These are phyloP conservation scores for Erigeron canadensis DNA, from an alignment of 129 eudicot genomes.

Conservation along the genomic window DNA sequence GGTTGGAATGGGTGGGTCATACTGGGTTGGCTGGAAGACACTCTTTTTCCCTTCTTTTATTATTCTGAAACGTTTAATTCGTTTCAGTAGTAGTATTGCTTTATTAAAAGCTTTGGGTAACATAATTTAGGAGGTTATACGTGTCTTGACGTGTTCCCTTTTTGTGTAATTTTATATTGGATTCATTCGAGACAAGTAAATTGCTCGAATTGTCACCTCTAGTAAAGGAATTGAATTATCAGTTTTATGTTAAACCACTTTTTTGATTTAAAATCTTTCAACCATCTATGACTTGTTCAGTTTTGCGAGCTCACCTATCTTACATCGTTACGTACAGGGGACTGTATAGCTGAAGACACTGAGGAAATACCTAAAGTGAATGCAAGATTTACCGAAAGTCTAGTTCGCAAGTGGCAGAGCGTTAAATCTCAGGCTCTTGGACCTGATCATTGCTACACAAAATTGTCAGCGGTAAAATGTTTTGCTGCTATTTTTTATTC, in stretches of 20 bases:
- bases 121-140: neutral
- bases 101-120: neutral
- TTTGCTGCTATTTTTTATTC: neutral
- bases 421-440: slow-evolving; percentile 92
- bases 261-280: neutral
- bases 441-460: slow-evolving; percentile 62
- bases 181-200: neutral
- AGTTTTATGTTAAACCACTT: neutral
- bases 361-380: slow-evolving; percentile 80
- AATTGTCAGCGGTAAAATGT: slow-evolving; percentile 68
- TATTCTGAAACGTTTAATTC: too few species aligned
- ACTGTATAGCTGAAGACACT: slow-evolving; percentile 44
- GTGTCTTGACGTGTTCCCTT: neutral
- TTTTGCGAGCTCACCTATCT: neutral
- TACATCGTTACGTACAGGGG: slow-evolving; percentile 36
- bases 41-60: too few species aligned
- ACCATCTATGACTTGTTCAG: neutral
- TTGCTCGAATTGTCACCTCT: neutral
- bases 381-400: slow-evolving; percentile 76
- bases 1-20: neutral
- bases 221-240: neutral
- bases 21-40: too few species aligned
- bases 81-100: too few species aligned
- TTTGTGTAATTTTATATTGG: neutral
- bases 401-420: slow-evolving; percentile 94